Conservation (phyloP, 2,329 filamentous ascomycete genomes). For the Colletotrichum magnum region DNA sequence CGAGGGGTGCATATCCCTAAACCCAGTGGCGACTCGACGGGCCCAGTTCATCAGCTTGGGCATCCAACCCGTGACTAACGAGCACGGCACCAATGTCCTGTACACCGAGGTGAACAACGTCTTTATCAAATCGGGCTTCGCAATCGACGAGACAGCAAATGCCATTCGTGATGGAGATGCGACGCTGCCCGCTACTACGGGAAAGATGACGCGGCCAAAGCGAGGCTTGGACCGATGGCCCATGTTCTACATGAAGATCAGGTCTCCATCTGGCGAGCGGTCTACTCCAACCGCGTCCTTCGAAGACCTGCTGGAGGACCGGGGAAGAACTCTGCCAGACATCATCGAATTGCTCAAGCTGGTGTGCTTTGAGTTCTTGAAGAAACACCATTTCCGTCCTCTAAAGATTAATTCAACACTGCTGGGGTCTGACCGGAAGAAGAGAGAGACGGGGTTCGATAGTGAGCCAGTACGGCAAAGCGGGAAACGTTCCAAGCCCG, state of each 20-base stretch:
- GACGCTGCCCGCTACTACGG: conserved; percentile 60
- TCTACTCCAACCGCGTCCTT: conserved; percentile 24
- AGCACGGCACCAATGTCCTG: conserved; percentile 73
- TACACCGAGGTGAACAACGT: conserved; percentile 84
- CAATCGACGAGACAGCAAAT: conserved; percentile 65
- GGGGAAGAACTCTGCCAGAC: conserved; percentile 60
- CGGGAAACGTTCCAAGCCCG: neutral
- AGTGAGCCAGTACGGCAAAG: neutral
- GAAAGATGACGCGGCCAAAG: conserved; percentile 63
- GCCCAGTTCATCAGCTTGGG: conserved; percentile 88
- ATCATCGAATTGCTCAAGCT: conserved; percentile 77
- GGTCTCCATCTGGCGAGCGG: conserved; percentile 40
- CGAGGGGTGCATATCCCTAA: conserved; percentile 78
- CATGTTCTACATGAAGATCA: conserved; percentile 87
- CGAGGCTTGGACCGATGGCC: conserved; percentile 87
- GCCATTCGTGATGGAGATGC: conserved; percentile 53
- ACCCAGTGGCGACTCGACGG: conserved; percentile 78
- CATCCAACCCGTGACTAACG: conserved; percentile 73
- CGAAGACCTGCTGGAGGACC: conserved; percentile 59
- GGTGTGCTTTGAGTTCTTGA: conserved; percentile 81
- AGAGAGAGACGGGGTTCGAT: neutral
- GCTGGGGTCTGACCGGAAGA: neutral
- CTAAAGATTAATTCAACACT: conserved; percentile 47
- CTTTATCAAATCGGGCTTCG: conserved; percentile 85
- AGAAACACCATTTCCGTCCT: conserved; percentile 78